A percentile compares a stretch with the other conserved stretches of the same genome.
Conservation (phyloP, 2,329 filamentous ascomycete species). For the Apiospora marii region DNA sequence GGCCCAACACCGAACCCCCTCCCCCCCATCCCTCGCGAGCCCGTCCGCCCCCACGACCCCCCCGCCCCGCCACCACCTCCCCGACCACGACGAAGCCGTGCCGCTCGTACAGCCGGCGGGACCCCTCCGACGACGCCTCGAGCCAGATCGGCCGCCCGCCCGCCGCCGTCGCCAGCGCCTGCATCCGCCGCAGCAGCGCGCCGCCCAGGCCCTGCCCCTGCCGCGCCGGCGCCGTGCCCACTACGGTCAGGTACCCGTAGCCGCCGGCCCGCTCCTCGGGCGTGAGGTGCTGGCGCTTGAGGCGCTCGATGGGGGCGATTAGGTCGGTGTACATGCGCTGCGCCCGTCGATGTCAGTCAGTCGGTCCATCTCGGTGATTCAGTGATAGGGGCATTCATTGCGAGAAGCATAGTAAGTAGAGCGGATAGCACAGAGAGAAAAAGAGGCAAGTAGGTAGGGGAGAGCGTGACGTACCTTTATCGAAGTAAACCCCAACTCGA, state of each 20-base stretch:
- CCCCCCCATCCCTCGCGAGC: background rate
- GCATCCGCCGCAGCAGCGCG: background rate
- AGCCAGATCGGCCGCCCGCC: slow-evolving; percentile 12
- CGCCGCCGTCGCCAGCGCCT: background rate
- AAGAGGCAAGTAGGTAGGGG: background rate
- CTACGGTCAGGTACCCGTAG: slow-evolving; percentile 6
- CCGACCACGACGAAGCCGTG: slow-evolving; percentile 4
- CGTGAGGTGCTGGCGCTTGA: background rate
- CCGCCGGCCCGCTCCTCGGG: background rate
- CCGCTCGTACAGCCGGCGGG: slow-evolving; percentile 4
- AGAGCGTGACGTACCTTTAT: background rate
- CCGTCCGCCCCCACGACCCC: background rate
- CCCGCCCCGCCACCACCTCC: background rate
- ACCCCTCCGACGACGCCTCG: background rate
- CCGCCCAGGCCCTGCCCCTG: slow-evolving; percentile 8
- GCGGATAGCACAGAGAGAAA: background rate
- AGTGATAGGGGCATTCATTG: too few species aligned
- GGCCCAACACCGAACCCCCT: background rate
- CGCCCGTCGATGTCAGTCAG: background rate
- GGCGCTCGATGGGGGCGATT: background rate
- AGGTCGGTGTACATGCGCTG: background rate
- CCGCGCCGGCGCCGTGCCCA: slow-evolving; percentile 7
- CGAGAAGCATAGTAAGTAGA: too few species aligned
- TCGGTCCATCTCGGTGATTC: too few species aligned
- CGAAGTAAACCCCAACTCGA: background rate